Conservation (phyloP, 2,329 filamentous ascomycete genomes). For the Fusarium globosum region DNA sequence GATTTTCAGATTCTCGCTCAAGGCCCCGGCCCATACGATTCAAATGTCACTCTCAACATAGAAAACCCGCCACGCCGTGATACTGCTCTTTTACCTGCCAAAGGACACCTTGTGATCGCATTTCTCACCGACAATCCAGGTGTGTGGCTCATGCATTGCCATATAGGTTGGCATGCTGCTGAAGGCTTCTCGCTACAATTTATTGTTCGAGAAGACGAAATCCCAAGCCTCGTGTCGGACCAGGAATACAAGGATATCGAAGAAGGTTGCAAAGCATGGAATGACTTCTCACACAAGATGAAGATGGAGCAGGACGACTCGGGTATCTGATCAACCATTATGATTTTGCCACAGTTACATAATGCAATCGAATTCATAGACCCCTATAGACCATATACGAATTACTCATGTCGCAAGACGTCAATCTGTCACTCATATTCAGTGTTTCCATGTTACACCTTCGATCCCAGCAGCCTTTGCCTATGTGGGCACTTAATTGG, state of each 20-base stretch:
- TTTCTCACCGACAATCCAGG: constrained; percentile 63
- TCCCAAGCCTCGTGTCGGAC: constrained; percentile 27
- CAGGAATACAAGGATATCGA: constrained; percentile 24
- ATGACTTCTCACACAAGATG: constrained; percentile 18
- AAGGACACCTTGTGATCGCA: constrained; percentile 61
- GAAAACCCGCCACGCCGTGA: constrained; percentile 64
- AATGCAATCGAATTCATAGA: constrained; percentile 4
- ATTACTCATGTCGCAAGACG: not conserved
- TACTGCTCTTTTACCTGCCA: constrained; percentile 58
- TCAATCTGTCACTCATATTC: not conserved
- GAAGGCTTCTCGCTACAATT: constrained; percentile 42
- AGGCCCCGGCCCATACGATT: constrained; percentile 39
- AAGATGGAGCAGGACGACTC: constrained; percentile 37
- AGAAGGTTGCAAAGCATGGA: constrained; percentile 29
- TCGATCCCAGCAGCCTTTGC: not conserved
- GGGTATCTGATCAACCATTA: constrained; percentile 20
- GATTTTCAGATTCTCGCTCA: constrained; percentile 48
- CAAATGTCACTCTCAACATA: constrained; percentile 32
- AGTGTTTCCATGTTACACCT: not conserved
- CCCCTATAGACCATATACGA: constrained; percentile 8
- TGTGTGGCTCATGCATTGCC: constrained; percentile 63
- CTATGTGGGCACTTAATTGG: not conserved
- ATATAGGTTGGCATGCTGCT: constrained; percentile 51
- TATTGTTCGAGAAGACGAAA: constrained; percentile 39
- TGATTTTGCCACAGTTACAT: not conserved